These are phyloP conservation scores for Chlorella sp. DNA, from an alignment of 139 green algal genomes.

Conservation along the genomic window DNA sequence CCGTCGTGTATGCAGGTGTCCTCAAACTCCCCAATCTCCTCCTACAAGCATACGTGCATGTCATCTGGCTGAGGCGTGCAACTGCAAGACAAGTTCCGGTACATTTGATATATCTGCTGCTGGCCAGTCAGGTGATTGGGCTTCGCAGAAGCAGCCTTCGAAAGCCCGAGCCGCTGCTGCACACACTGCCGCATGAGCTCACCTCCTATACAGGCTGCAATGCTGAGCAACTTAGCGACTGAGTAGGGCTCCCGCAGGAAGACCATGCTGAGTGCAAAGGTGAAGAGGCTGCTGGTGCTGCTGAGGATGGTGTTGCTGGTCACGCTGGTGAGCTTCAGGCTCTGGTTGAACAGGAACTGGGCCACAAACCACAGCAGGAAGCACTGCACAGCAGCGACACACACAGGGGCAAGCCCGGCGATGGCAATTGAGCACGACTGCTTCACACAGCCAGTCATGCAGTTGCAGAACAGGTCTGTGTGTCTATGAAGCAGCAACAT, in stretches of 20 bases:
- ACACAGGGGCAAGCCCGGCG: not conserved
- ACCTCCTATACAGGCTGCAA: too few relatives aligned
- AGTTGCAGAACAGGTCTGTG: not conserved
- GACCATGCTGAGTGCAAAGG: slow-evolving; percentile 56
- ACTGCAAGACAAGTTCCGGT: too few relatives aligned
- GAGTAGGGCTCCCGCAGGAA: slow-evolving; percentile 44
- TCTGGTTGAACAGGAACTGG: slow-evolving; percentile 87
- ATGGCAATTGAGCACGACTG: not conserved
- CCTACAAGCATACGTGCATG: too few relatives aligned
- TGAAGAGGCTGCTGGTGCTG: slow-evolving; percentile 85
- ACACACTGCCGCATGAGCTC: too few relatives aligned
- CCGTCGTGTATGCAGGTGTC: too few relatives aligned
- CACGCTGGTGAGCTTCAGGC: slow-evolving; percentile 76
- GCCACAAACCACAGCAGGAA: slow-evolving; percentile 87
- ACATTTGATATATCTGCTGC: too few relatives aligned
- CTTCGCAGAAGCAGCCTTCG: too few relatives aligned
- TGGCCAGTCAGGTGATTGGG: too few relatives aligned
- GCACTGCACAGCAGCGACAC: slow-evolving; percentile 34
- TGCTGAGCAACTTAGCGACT: too few relatives aligned
- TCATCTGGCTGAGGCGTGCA: too few relatives aligned
- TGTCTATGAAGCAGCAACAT: not conserved
- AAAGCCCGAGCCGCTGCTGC: too few relatives aligned
- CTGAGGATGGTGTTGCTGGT: slow-evolving; percentile 94
- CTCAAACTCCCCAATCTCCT: too few relatives aligned
- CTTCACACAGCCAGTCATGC: not conserved